phyloP scores from a whole-genome alignment of 2,329 filamentous ascomycete genomes.

The Diaporthe sp. region DNA sequence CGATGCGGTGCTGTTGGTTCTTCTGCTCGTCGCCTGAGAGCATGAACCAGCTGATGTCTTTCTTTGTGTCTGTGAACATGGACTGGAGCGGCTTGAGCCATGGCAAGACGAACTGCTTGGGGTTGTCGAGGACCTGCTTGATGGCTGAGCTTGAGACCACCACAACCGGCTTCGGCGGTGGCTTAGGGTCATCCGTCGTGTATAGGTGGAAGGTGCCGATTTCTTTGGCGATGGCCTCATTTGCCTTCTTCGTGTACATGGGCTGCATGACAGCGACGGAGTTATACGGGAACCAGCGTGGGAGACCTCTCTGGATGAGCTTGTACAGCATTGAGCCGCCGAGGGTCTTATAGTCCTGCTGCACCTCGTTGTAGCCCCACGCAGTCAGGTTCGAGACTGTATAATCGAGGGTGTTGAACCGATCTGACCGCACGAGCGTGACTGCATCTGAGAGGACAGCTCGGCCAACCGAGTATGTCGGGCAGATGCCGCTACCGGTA shows the following conservation, averaged over 20 bases:
- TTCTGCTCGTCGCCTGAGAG: constrained; percentile 52
- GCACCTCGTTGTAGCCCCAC: constrained; percentile 63
- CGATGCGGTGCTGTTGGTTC: constrained; percentile 51
- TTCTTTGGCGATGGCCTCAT: constrained; percentile 55
- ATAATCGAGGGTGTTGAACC: constrained; percentile 75
- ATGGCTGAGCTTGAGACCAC: constrained; percentile 13
- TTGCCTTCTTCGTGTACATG: constrained; percentile 60
- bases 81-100: constrained; percentile 52
- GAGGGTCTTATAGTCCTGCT: constrained; percentile 29
- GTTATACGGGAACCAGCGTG: constrained; percentile 33
- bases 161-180: constrained; percentile 49
- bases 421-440: constrained; percentile 72
- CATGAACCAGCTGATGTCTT: constrained; percentile 56
- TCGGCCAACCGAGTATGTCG: constrained; percentile 28
- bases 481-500: constrained; percentile 32
- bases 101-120: constrained; percentile 51
- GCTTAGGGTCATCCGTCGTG: constrained; percentile 53
- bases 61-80: constrained; percentile 53
- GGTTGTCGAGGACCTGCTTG: constrained; percentile 42
- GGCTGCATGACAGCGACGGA: constrained; percentile 59
- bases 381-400: constrained; percentile 74
- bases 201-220: constrained; percentile 54
- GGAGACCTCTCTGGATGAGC: constrained; percentile 31
- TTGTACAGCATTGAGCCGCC: constrained; percentile 37
- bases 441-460: constrained; percentile 75